These are phyloP conservation scores for Lipomyces yamadae DNA, from an alignment of 805 yeast genomes.

Conservation along the genomic window DNA sequence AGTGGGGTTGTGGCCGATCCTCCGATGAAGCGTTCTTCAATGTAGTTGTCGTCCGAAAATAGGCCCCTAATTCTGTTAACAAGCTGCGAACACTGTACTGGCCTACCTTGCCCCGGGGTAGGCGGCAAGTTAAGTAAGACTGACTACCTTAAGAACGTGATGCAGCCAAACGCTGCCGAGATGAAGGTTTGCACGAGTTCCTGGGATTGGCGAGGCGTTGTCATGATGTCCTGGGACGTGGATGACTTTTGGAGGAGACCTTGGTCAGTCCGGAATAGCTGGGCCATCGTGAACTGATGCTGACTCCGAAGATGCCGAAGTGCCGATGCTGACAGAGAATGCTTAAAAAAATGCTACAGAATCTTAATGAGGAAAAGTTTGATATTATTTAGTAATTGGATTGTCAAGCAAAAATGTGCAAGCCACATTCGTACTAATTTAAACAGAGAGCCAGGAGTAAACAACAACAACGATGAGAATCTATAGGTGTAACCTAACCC, in stretches of 20 bases:
- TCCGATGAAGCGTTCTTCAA: slow-evolving; percentile 54
- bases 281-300: slow-evolving; percentile 21
- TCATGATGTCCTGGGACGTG: slow-evolving; percentile 15
- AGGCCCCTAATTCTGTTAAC: slow-evolving; percentile 50
- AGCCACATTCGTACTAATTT: neutral
- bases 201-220: slow-evolving; percentile 47
- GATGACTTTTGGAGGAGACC: slow-evolving; percentile 16
- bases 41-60: slow-evolving; percentile 60
- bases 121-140: too few relatives aligned
- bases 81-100: too few relatives aligned
- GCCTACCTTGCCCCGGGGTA: too few relatives aligned
- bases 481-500: too few relatives aligned
- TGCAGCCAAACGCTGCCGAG: slow-evolving; percentile 60
- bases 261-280: slow-evolving; percentile 19
- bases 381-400: too few relatives aligned
- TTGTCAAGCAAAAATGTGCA: neutral
- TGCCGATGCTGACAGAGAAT: too few relatives aligned
- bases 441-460: too few relatives aligned
- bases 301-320: neutral
- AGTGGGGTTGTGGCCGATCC: slow-evolving; percentile 39
- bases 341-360: too few relatives aligned
- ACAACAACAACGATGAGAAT: too few relatives aligned
- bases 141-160: slow-evolving; percentile 51
- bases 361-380: too few relatives aligned
- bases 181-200: slow-evolving; percentile 56